Evolutionary conservation across 495 filamentous ascomycete species (phyloP), one percentile per base, ranked within the genome.

Genomic region (Hypoxylon rickii): DNA sequence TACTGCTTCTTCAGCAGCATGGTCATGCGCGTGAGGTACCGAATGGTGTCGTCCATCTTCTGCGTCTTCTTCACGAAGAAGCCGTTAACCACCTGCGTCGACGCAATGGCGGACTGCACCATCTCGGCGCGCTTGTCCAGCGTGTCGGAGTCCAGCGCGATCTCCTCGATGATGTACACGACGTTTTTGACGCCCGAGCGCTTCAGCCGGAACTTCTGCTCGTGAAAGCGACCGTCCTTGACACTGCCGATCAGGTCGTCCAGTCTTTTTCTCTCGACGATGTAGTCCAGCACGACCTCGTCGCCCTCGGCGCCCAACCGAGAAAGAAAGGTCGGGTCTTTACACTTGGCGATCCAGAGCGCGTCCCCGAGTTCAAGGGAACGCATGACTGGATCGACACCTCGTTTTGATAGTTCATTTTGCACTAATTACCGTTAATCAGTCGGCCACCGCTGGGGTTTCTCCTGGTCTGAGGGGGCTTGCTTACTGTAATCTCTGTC

Each of bases 211-310:
- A 91, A 93, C 61, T 95, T 94, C 58, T 95, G 90, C 61, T 95
- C 90, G 58, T 86, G 86, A 62, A 92, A 94, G 0, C 90, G 83
- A 0, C 89, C 88, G 44, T 94, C 90, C 67, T 87, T 92, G 66
- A 94, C 89, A 38, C 86, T 90, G 19, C 80, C 74, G 6, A 94
- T 76, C 3, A 95, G 76, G 69, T 95, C 90, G 58, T 95, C 90
- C 0, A 92, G 79, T 2, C 90, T 79, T 63, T 95, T 95, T 41
- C 90, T 81, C 70, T 95, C 90, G 0, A 93, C 79, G 21, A 95
- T 89, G 76, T 83, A 90, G 65, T 93, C 89, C 4, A 95, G 76
- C 33, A 90, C 83, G 3, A 91, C 72, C 69, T 94, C 90, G 49
- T 88, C 83, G n/a, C 86, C 80, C 70, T 89, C 85, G 39, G 81